Conservation (phyloP, 1,139 yeast genomes). For the Hyphopichia buzzinii region DNA sequence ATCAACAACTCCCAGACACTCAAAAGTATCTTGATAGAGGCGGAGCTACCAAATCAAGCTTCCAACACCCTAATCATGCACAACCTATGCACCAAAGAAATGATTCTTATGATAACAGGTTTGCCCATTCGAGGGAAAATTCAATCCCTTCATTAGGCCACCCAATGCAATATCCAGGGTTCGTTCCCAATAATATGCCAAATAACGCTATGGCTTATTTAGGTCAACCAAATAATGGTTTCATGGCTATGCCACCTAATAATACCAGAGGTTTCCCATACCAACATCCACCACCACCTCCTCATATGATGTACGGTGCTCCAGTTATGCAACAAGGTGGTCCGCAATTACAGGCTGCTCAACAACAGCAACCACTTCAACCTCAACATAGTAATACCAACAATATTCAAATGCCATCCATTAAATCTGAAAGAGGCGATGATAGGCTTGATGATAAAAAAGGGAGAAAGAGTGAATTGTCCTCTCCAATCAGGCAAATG, state of each 20-base stretch:
- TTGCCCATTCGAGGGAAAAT: conserved; percentile 15
- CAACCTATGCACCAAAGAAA: conserved; percentile 16
- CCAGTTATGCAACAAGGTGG: conserved; percentile 12
- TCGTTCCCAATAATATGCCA: conserved; percentile 20
- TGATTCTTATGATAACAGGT: conserved; percentile 15
- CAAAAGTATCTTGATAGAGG: conserved; percentile 28
- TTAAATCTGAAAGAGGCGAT: background rate
- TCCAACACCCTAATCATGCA: conserved; percentile 14
- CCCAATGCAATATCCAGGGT: conserved; percentile 15
- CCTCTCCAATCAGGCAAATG: conserved; percentile 36
- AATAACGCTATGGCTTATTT: conserved; percentile 24
- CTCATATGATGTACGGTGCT: conserved; percentile 13
- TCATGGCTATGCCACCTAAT: conserved; percentile 11
- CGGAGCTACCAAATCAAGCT: conserved; percentile 13
- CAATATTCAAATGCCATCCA: background rate
- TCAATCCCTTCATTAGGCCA: conserved; percentile 20
- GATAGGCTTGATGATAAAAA: background rate
- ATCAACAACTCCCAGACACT: conserved; percentile 62
- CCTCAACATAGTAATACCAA: conserved; percentile 12
- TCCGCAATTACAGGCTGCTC: conserved; percentile 11
- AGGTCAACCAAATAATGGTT: conserved; percentile 9
- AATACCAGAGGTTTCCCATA: conserved; percentile 8
- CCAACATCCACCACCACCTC: conserved; percentile 12
- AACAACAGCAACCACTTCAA: conserved; percentile 7
- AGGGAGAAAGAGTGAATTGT: conserved; percentile 18